phyloP scores from a whole-genome alignment of 352 stramenopile genomes.

The Elongisporangium anandrum region DNA sequence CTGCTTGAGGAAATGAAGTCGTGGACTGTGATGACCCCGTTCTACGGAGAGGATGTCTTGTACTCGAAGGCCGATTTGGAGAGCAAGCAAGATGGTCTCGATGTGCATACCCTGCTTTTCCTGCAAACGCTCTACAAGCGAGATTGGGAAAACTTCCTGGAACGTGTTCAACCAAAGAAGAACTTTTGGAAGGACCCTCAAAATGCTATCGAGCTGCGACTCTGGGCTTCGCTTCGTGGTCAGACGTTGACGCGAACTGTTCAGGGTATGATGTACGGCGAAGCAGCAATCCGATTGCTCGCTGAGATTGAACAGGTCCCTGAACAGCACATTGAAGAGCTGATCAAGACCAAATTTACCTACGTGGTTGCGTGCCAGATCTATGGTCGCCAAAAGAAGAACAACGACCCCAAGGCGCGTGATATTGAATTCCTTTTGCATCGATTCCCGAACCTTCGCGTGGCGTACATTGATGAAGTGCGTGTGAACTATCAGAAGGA shows the following conservation, averaged over 20 bases:
- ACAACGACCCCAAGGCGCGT: slow-evolving; percentile 97
- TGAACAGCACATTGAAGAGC: slow-evolving; percentile 90
- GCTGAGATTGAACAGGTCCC: slow-evolving; percentile 93
- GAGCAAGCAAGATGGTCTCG: slow-evolving; percentile 92
- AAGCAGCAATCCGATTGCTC: slow-evolving; percentile 96
- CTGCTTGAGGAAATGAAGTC: slow-evolving; percentile 98
- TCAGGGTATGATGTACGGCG: slow-evolving; percentile 99
- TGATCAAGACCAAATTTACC: slow-evolving; percentile 98
- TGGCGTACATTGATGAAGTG: slow-evolving; percentile 98
- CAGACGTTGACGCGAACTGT: slow-evolving; percentile 97
- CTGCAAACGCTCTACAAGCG: slow-evolving; percentile 97
- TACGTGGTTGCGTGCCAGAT: slow-evolving; percentile 99
- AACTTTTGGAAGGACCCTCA: slow-evolving; percentile 89
- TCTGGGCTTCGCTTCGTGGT: slow-evolving; percentile 97
- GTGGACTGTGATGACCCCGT: slow-evolving; percentile 98
- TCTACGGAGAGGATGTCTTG: slow-evolving; percentile 98
- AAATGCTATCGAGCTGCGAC: slow-evolving; percentile 85
- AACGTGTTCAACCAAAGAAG: slow-evolving; percentile 93
- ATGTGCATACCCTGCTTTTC: slow-evolving; percentile 84
- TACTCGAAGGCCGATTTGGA: slow-evolving; percentile 97
- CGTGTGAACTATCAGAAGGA: slow-evolving; percentile 94
- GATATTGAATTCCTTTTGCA: slow-evolving; percentile 99
- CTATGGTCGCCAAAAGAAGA: slow-evolving; percentile 98
- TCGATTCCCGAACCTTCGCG: slow-evolving; percentile 94
- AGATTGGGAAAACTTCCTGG: slow-evolving; percentile 98